phyloP scores from a whole-genome alignment of 345 rosid species.

The Passiflora organensis region DNA sequence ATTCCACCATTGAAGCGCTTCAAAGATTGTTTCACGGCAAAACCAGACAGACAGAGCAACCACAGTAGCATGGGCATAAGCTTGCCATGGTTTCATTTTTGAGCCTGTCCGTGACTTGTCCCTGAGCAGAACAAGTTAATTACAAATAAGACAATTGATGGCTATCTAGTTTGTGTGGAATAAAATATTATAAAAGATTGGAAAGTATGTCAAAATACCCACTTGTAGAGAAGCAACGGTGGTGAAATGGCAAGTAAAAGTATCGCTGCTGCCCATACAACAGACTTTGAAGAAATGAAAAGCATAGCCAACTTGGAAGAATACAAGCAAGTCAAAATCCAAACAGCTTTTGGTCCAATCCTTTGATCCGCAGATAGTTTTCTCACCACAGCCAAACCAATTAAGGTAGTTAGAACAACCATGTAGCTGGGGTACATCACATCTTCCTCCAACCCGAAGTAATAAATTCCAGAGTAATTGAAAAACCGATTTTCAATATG shows the following conservation, averaged over 20 bases:
- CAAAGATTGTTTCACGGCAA: conserved; percentile 94
- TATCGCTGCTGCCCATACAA: conserved; percentile 81
- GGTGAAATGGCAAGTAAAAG: conserved; percentile 86
- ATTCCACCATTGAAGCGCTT: conserved; percentile 95
- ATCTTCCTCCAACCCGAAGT: conserved; percentile 86
- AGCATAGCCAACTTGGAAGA: conserved; percentile 92
- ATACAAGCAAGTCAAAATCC: conserved; percentile 91
- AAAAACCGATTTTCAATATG: conserved; percentile 84
- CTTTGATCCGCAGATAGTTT: conserved; percentile 68
- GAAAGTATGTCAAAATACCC: conserved; percentile 13
- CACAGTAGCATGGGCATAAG: conserved; percentile 76
- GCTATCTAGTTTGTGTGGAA: background rate
- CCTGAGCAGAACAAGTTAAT: conserved; percentile 41
- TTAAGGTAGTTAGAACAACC: conserved; percentile 77
- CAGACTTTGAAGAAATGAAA: conserved; percentile 73
- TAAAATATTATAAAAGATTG: background rate
- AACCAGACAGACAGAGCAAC: conserved; percentile 88
- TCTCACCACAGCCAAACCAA: conserved; percentile 84
- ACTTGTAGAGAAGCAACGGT: conserved; percentile 93
- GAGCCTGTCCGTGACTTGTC: conserved; percentile 73
- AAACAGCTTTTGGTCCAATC: conserved; percentile 73
- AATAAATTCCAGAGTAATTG: conserved; percentile 80
- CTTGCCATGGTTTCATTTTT: conserved; percentile 98
- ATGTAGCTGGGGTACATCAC: conserved; percentile 99
- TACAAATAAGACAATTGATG: conserved; percentile 1